Evolutionary conservation across 2,329 filamentous ascomycete species (phyloP).

Genomic region (Trichoderma koningii): DNA sequence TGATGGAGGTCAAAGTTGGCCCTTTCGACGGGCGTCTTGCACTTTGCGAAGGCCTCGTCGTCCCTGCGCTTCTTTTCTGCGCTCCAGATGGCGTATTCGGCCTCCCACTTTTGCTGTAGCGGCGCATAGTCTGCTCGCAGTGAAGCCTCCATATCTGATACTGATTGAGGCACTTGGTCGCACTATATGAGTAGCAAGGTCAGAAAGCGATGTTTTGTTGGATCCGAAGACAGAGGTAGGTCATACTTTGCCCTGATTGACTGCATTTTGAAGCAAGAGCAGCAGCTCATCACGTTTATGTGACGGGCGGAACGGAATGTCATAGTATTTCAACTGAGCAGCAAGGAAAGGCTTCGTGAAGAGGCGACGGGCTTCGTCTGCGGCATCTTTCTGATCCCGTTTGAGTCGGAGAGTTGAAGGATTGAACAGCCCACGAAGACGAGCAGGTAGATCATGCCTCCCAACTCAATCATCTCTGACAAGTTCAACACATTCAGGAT

Average conservation of each 20-base stretch:
- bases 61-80: not conserved
- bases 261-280: not conserved
- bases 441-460: not conserved
- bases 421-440: constrained; percentile 1
- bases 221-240: not conserved
- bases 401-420: not conserved
- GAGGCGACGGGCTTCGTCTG: not conserved
- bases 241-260: constrained; percentile 7
- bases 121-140: constrained; percentile 25
- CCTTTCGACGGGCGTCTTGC: constrained; percentile 5
- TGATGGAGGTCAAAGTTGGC: not conserved
- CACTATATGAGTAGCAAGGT: not conserved
- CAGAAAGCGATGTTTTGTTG: too few species aligned
- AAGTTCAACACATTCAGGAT: too few species aligned
- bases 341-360: not conserved
- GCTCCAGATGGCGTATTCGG: not conserved
- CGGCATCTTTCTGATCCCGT: not conserved
- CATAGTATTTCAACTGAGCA: constrained; percentile 15
- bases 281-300: not conserved
- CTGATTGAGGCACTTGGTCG: not conserved
- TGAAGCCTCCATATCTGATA: constrained; percentile 11
- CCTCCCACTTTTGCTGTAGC: constrained; percentile 7
- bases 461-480: too few species aligned
- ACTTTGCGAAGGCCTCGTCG: constrained; percentile 1
- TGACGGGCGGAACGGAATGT: not conserved